Evolutionary conservation across 805 yeast genomes (phyloP).

Genomic region (Teunomyces kruisii): DNA sequence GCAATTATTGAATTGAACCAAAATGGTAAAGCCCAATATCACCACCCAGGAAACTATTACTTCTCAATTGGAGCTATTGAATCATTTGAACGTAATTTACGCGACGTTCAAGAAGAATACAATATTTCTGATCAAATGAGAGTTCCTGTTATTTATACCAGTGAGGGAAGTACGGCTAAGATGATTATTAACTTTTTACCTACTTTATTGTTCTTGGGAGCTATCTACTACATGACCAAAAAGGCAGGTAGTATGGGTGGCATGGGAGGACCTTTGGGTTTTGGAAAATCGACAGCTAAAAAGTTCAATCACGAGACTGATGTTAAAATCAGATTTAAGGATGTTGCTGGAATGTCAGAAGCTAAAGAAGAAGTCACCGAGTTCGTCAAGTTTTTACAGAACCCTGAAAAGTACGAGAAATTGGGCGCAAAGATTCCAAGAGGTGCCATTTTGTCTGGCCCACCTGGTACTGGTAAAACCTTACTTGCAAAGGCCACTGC

Average conservation of each 20-base stretch:
- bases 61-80: constrained; percentile 91
- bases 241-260: constrained; percentile 70
- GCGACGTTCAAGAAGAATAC: constrained; percentile 70
- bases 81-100: constrained; percentile 76
- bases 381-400: constrained; percentile 88
- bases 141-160: constrained; percentile 78
- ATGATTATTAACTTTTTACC: constrained; percentile 77
- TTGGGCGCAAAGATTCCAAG: constrained; percentile 97
- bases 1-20: constrained; percentile 73
- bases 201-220: constrained; percentile 85
- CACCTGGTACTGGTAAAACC: constrained; percentile 99
- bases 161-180: constrained; percentile 65
- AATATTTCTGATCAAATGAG: constrained; percentile 60
- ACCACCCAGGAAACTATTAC: constrained; percentile 32
- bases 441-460: constrained; percentile 96
- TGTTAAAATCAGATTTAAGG: constrained; percentile 83
- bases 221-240: constrained; percentile 78
- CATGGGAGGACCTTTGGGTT: constrained; percentile 75
- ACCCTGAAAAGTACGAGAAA: constrained; percentile 86
- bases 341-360: constrained; percentile 97
- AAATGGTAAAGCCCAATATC: constrained; percentile 51
- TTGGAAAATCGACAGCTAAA: constrained; percentile 90
- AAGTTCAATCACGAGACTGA: constrained; percentile 89
- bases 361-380: constrained; percentile 98
- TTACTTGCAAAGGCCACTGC: constrained; percentile 97